Evolutionary conservation across 129 eudicot genomes (phyloP), one percentile per base, ranked within the genome.

Genomic region (Heracleum sosnowskyi): DNA sequence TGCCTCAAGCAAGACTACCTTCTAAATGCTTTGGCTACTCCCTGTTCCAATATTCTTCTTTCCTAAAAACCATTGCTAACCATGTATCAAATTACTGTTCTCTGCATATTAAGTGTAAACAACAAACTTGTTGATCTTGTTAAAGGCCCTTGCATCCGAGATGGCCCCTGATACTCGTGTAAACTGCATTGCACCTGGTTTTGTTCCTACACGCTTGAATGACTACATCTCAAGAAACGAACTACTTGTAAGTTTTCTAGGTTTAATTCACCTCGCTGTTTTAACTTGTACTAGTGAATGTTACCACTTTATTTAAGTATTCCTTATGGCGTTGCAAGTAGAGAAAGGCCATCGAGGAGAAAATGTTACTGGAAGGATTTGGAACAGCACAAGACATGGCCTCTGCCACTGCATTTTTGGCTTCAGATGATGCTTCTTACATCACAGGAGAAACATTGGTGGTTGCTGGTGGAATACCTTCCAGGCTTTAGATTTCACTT

Each of bases 371-470:
- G 34, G 87, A 89, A 45, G 84, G 99, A 78, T 94, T 90, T 68
- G 99, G 99, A 79, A 92, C 95, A 7, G 85, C 97, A 10, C 87
- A 86, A 81, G 99, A 95, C 81, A 92, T 95, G 93, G 97, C 90
- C 51, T 92, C 95, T 12, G 95, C 97, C 62, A 79, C 90, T 1
- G 97, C 99, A 17, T 92, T 88, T 79, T 80, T 95, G 90, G 96
- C 96, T 73, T 95, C 99, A 7, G 97, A 92, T 79, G 99, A 95
- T 53, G 97, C 97, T 80, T 81, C 97, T n/a, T 95, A 90, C 81
- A 88, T 95, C 33, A 95, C 97, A 3, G 99, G 99, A 16, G 99
- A 95, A 88, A 92, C 90, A 16, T 18, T 95, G 81, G 92, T 92
- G 35, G 99, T 95, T 77, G 93, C 92, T 4, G 98, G 98, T 60